Base-by-base conservation (phyloP, 768 basidiomycete genomes). In the Bullera alba region DNA sequence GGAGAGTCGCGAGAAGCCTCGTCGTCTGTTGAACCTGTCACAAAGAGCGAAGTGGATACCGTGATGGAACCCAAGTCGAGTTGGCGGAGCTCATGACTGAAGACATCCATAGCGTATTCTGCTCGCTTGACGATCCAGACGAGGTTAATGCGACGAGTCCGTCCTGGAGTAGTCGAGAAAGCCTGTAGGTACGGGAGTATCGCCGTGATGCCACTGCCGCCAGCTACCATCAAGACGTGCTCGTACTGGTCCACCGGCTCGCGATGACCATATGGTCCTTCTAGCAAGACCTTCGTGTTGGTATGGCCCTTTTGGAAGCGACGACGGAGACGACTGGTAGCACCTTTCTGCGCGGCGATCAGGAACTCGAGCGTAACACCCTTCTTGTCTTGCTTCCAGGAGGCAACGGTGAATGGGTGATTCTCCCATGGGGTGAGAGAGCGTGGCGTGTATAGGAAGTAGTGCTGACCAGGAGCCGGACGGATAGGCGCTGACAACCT, bases 321-420 rank as follows among this genome's bases (percentile, higher is more conserved):
- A 23, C 15, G 10, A 56, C 39, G 25, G 27, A 60, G 48, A 23
- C 44, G 27, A 14, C 50, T 49, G 0, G 58, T 60, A 5, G 48
- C 51, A 15, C 61, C 61, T n/a, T 28, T 34, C 10, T 46, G 45
- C 2, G 53, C 48, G 4, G 45, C 44, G 15, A 57, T 39, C 16
- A 63, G 46, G 32, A 60, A 59, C 15, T 52, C 19, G 5, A 60
- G 51, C 5, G 26, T 35, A 10, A 42, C 50, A 22, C 36, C 17
- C 6, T 17, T 30, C 6, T 30, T 34, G n/a, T 50, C 50, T 26
- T 47, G 19, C 21, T 28, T 36, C 58, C 54, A 60, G 21, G 38
- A 39, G 2, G 61, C 57, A 5, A 63, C 28, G 27, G 61, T 60
- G 56, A 63, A 63, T 15, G 61, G 61, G 38, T 63, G 61, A 43